These are phyloP conservation scores for Glonium stellatum DNA, from an alignment of 495 filamentous ascomycete genomes.

Conservation along the genomic window DNA sequence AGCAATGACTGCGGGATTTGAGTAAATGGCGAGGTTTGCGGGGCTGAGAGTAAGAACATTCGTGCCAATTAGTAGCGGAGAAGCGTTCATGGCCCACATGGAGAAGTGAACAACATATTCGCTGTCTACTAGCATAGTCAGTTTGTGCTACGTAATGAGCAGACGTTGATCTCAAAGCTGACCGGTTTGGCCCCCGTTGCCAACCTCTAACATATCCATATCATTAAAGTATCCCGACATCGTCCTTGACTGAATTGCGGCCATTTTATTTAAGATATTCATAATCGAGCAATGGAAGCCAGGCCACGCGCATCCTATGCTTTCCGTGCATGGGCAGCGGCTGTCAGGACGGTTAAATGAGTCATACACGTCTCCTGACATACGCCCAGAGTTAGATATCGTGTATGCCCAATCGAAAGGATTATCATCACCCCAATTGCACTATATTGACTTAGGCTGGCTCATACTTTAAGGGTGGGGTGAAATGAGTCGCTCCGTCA, in stretches of 20 bases:
- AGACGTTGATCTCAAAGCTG: not conserved
- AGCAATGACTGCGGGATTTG: conserved; percentile 30
- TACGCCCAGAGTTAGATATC: conserved; percentile 53
- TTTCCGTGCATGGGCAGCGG: conserved; percentile 34
- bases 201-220: conserved; percentile 36
- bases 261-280: conserved; percentile 35
- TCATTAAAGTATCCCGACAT: conserved; percentile 32
- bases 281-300: conserved; percentile 50
- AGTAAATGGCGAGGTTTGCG: conserved; percentile 26
- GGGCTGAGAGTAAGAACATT: conserved; percentile 24
- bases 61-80: conserved; percentile 30
- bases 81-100: conserved; percentile 30
- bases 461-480: not conserved
- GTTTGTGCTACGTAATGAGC: not conserved
- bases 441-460: conserved; percentile 26
- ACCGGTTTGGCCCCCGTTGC: conserved; percentile 28
- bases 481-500: no score
- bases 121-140: conserved; percentile 15
- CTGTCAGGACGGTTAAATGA: conserved; percentile 34
- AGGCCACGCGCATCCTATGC: conserved; percentile 42
- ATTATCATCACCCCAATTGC: conserved; percentile 54
- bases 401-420: conserved; percentile 46
- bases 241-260: conserved; percentile 16
- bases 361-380: conserved; percentile 46
- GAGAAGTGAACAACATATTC: conserved; percentile 33